Evolutionary conservation across 164 flowering plant species (phyloP), one percentile per base, ranked within the genome.

Genomic region (Annona cherimola): DNA sequence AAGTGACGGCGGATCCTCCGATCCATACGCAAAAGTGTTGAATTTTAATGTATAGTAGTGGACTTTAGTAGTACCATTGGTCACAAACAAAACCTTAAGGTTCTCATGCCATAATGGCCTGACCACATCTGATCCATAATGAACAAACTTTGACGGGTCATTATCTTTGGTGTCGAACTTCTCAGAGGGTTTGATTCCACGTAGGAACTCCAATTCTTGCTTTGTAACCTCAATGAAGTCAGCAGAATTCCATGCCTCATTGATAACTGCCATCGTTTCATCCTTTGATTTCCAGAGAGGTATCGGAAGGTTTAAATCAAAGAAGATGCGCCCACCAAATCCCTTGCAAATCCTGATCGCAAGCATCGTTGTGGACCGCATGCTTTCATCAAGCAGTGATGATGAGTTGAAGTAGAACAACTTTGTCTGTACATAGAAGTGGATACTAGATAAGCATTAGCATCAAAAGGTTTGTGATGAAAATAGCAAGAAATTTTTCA

Each of bases 171-270:
- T 86, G 74, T 93, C 92, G 64, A 90, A 93, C 42, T 80, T 81
- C 77, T 93, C 96, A 9, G 84, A 72, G 39, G 97, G 86, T 68
- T 77, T 68, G 73, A 95, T 91, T 39, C 92, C 98, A 85, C 96
- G 86, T 14, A 93, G 79, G 80, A 93, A 93, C 79, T 95, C 99
- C 5, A 95, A 90, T 81, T 95, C 99, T 80, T 91, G 97, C 80
- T 91, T 93, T 4, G 98, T 90, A 64, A 95, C 89, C 81, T 95
- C 99, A 61, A 95, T 83, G 66, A 93, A 55, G 78, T 95, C 87
- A 40, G 99, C 89, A 26, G 83, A 84, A 63, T 82, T 78, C 98
- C 94, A 95, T 7, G 84, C 94, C 77, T 87, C 78, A 62, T 82
- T 79, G 74, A 93, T 83, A 76, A 90, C 84, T 45, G 45, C 63